phyloP scores from a whole-genome alignment of 257 asterid genomes.

The Nicotiana paniculata region DNA sequence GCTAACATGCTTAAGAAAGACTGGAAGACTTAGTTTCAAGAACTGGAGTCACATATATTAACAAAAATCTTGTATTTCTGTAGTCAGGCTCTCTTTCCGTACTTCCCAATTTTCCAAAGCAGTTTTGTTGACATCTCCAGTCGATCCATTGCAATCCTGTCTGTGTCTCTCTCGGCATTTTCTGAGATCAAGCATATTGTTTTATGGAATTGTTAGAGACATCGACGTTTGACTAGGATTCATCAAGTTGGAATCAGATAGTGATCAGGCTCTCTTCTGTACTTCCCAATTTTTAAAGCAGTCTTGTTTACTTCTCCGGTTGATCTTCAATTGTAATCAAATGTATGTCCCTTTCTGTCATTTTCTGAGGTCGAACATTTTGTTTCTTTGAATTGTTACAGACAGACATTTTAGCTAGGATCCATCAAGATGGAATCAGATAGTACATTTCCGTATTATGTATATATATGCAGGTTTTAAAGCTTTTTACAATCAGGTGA shows the following conservation, averaged over 20 bases:
- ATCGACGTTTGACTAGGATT: neutral
- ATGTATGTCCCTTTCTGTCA: neutral
- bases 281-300: neutral
- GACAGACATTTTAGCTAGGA: too few species aligned
- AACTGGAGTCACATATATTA: neutral
- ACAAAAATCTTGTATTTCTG: neutral
- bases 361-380: neutral
- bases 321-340: neutral
- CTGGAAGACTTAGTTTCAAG: neutral
- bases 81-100: neutral
- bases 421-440: neutral
- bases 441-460: neutral
- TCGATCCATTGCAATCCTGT: neutral
- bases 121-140: neutral
- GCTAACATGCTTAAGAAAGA: neutral
- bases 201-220: neutral
- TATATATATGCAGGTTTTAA: neutral
- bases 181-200: neutral
- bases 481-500: neutral
- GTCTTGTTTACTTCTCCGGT: neutral
- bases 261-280: neutral
- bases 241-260: neutral
- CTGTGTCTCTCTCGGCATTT: neutral
- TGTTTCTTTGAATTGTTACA: neutral
- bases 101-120: neutral